Base-by-base conservation (phyloP, 2,329 filamentous ascomycete genomes). In the Biscogniauxia mediterranea region DNA sequence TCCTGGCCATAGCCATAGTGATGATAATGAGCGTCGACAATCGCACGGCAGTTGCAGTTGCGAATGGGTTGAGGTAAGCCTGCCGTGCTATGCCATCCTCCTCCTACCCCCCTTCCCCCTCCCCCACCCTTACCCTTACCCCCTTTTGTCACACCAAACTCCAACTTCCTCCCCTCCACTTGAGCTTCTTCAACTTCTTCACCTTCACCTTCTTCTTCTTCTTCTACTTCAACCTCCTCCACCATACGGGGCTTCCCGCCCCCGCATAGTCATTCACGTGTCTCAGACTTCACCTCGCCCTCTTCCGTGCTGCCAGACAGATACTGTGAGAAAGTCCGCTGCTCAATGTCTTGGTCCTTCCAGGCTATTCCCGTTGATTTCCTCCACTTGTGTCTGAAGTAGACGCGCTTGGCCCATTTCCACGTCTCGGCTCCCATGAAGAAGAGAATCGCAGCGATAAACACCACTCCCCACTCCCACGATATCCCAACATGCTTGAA, bases 401-500 rank as follows among this genome's bases (percentile, higher is more conserved):
- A 78, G 38, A 79, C 69, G 7, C 86, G 76, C 79, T 88, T 88
- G 23, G 61, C 76, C 72, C 78, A 85, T 73, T 88, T 88, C 84
- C 85, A 88, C 8, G 71, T 64, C 73, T 88, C 86, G 2, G 85
- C 77, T 32, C 85, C 85, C 0, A 75, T 69, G 65, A 88, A 85
- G 77, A 88, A 88, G 23, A 88, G 68, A 0, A 77, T 70, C 0
- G 82, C 77, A 4, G 76, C 79, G 54, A 85, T 71, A 61, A 88
- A 83, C 3, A 87, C 83, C 50, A 89, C 81, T 5, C 71, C 83
- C 86, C 85, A 89, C 71, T 88, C 85, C 85, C 85, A 88, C 28
- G 75, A 78, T 60, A 89, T 88, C 7, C 80, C 83, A 28, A 77
- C 78, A 70, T 88, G 85, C 73, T 85, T 84, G 76, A 88, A 88